These are phyloP conservation scores for Xylaria sp. DNA, from an alignment of 2,329 filamentous ascomycete genomes.

Conservation along the genomic window DNA sequence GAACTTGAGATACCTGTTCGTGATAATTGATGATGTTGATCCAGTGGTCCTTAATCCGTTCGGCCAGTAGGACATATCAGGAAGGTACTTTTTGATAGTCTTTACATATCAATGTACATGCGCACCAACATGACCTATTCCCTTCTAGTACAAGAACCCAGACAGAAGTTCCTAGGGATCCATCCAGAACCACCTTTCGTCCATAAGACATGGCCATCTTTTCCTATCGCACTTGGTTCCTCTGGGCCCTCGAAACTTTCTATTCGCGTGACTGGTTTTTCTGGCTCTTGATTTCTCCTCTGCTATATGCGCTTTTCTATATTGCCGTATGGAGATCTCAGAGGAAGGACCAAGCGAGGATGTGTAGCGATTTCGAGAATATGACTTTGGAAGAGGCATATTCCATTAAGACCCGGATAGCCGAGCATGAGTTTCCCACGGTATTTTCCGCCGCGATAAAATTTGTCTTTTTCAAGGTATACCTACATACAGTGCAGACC, in stretches of 20 bases:
- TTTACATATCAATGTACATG: background rate
- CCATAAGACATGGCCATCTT: background rate
- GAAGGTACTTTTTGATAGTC: constrained; percentile 18
- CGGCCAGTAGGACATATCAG: constrained; percentile 9
- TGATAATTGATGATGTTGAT: background rate
- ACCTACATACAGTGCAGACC: no score
- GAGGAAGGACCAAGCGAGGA: background rate
- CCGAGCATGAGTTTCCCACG: constrained; percentile 28
- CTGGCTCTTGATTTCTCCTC: background rate
- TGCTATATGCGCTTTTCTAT: constrained; percentile 2
- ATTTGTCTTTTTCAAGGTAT: constrained; percentile 33
- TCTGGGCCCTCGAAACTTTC: background rate
- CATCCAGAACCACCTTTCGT: background rate
- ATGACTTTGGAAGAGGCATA: constrained; percentile 37
- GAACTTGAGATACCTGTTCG: background rate
- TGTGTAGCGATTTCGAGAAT: background rate
- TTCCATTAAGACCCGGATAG: constrained; percentile 27
- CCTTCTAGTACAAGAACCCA: background rate
- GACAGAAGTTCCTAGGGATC: background rate
- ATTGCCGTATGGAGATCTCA: constrained; percentile 4
- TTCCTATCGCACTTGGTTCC: background rate
- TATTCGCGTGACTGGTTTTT: background rate
- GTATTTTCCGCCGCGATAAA: constrained; percentile 25
- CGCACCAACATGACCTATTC: background rate
- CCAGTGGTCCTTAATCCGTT: background rate